A percentile compares a stretch with the other conserved stretches of the same genome.
Conservation (phyloP, 164 flowering plant species). For the Amborella trichopoda region DNA sequence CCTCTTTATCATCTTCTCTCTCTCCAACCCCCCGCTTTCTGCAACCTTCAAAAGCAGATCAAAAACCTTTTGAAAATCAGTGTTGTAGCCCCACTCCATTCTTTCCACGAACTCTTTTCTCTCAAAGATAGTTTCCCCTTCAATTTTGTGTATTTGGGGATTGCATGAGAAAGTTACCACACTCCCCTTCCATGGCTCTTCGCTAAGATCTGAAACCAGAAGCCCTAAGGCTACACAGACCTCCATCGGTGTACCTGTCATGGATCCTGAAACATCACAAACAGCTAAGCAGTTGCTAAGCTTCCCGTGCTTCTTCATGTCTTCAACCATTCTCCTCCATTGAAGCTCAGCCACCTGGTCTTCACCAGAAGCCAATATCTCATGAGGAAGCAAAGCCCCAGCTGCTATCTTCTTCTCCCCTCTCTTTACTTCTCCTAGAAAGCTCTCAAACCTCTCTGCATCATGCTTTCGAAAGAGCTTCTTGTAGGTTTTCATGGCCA, state of each 20-base stretch:
- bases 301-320: conserved; percentile 17
- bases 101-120: conserved; percentile 6
- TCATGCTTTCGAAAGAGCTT: conserved; percentile 29
- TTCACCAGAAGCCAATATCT: conserved; percentile 19
- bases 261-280: conserved; percentile 25
- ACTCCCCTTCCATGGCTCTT: conserved; percentile 24
- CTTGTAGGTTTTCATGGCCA: conserved; percentile 48
- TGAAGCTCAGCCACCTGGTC: conserved; percentile 36
- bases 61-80: conserved; percentile 23
- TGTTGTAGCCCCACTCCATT: conserved; percentile 24
- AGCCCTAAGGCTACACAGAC: conserved; percentile 22
- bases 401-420: conserved; percentile 42
- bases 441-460: conserved; percentile 18
- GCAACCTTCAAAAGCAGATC: conserved; percentile 18
- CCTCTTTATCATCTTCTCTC: conserved; percentile 27
- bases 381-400: conserved; percentile 46
- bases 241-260: conserved; percentile 19
- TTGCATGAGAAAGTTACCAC: conserved; percentile 17
- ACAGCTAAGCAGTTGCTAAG: conserved; percentile 19
- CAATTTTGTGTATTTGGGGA: conserved; percentile 17
- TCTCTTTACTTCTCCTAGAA: conserved; percentile 17
- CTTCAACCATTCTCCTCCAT: conserved; percentile 39
- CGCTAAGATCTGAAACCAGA: conserved; percentile 18
- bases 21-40: conserved; percentile 4
- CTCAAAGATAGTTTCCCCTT: conserved; percentile 8